A percentile compares a stretch with the other conserved stretches of the same genome.
phyloP scores from a whole-genome alignment of 768 basidiomycete genomes.

The Kwoniella dendrophila region DNA sequence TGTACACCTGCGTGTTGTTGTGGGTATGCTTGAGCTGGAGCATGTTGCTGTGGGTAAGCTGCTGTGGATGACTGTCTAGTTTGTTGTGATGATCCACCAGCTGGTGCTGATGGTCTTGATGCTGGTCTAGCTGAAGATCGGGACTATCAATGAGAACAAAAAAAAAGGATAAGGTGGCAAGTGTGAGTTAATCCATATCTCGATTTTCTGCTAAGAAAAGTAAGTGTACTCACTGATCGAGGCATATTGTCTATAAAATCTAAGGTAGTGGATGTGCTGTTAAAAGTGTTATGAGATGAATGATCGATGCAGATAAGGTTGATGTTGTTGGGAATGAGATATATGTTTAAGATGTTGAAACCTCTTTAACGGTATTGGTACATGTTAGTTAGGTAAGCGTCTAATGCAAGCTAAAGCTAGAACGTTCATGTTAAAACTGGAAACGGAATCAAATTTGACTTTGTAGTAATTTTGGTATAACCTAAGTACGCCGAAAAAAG shows the following conservation, averaged over 20 bases:
- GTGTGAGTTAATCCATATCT: slow-evolving; percentile 2
- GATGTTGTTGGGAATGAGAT: too few species aligned
- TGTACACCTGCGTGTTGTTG: slow-evolving; percentile 27
- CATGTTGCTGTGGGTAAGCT: slow-evolving; percentile 39
- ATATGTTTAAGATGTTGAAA: too few species aligned
- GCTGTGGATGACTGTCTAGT: slow-evolving; percentile 34
- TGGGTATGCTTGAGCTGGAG: slow-evolving; percentile 26
- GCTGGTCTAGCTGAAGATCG: slow-evolving; percentile 52
- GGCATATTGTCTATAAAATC: slow-evolving; percentile 32
- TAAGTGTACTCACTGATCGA: slow-evolving; percentile 43
- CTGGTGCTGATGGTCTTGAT: slow-evolving; percentile 40
- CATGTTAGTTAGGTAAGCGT: too few species aligned
- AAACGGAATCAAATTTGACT: background rate
- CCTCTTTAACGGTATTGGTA: too few species aligned
- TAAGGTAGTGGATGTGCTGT: background rate
- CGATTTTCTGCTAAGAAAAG: background rate
- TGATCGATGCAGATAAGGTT: background rate
- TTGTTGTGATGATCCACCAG: slow-evolving; percentile 35
- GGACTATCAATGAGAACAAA: slow-evolving; percentile 22
- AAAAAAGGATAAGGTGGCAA: slow-evolving; percentile 21
- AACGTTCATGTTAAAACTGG: slow-evolving; percentile 6
- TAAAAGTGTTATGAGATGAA: background rate
- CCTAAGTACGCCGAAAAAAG: background rate
- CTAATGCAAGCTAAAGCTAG: too few species aligned
- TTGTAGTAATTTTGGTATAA: background rate